A percentile compares a stretch with the other conserved stretches of the same genome.
Conservation (phyloP, 2,329 filamentous ascomycete species). For the Mycosphaerella sp. region DNA sequence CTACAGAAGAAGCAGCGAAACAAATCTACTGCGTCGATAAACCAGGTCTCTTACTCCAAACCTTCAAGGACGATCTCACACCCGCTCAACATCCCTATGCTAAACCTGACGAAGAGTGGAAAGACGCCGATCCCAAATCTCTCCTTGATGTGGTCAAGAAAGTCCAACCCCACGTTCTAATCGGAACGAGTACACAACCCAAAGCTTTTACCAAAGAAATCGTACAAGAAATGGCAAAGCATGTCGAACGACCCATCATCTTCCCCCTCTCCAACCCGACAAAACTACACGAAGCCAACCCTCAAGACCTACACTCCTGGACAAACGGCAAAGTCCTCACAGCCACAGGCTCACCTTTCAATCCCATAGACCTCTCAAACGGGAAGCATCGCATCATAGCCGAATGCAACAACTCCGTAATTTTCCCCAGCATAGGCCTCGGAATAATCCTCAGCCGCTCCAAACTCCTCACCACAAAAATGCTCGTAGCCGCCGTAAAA, state of each 20-base stretch:
- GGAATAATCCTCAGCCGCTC: slow-evolving; percentile 67
- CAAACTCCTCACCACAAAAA: slow-evolving; percentile 62
- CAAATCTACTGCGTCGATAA: slow-evolving; percentile 78
- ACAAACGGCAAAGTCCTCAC: slow-evolving; percentile 70
- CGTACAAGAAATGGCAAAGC: slow-evolving; percentile 66
- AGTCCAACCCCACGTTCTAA: slow-evolving; percentile 72
- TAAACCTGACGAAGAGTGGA: slow-evolving; percentile 59
- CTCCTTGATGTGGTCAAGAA: slow-evolving; percentile 62
- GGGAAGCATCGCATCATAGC: slow-evolving; percentile 55
- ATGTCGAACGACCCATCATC: slow-evolving; percentile 74
- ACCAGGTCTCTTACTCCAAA: slow-evolving; percentile 61
- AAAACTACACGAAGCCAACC: slow-evolving; percentile 72
- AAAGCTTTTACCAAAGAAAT: slow-evolving; percentile 69
- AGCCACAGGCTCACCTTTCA: slow-evolving; percentile 78
- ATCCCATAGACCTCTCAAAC: slow-evolving; percentile 56
- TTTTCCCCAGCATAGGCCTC: slow-evolving; percentile 80
- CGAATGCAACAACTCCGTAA: slow-evolving; percentile 84
- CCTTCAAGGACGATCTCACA: slow-evolving; percentile 56
- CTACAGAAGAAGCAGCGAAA: slow-evolving; percentile 65
- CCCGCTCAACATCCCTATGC: slow-evolving; percentile 63
- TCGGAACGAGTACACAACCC: slow-evolving; percentile 77
- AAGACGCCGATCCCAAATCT: slow-evolving; percentile 49
- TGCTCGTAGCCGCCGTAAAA: slow-evolving; percentile 74
- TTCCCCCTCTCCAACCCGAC: slow-evolving; percentile 85
- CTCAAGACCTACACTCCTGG: slow-evolving; percentile 70